Conservation (phyloP, 2,329 filamentous ascomycete genomes). For the Dactylella cylindrospora region DNA sequence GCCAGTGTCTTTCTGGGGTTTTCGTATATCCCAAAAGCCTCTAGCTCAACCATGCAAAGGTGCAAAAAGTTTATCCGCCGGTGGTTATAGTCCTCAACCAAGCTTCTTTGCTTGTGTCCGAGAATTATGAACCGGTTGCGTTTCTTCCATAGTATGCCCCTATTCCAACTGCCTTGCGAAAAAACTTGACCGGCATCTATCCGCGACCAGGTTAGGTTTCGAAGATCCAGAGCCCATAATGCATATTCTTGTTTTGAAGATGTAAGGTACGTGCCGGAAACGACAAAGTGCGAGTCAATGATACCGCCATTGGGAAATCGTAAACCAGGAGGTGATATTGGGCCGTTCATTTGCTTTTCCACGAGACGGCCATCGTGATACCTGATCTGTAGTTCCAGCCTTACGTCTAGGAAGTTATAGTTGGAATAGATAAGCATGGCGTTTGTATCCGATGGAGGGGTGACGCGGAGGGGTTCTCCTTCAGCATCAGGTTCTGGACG, state of each 20-base stretch:
- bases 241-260: slow-evolving; percentile 98
- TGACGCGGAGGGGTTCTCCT: slow-evolving; percentile 47
- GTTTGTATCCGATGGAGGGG: slow-evolving; percentile 43
- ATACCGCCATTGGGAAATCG: slow-evolving; percentile 95
- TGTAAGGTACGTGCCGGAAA: slow-evolving; percentile 94
- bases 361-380: slow-evolving; percentile 77
- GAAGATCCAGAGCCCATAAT: slow-evolving; percentile 88
- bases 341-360: slow-evolving; percentile 85
- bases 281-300: slow-evolving; percentile 93
- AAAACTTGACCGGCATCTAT: slow-evolving; percentile 96
- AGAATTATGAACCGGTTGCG: slow-evolving; percentile 94
- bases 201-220: slow-evolving; percentile 85
- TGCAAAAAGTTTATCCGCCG: slow-evolving; percentile 96
- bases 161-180: slow-evolving; percentile 96
- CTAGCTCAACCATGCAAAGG: slow-evolving; percentile 92
- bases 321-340: slow-evolving; percentile 84
- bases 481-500: slow-evolving; percentile 52
- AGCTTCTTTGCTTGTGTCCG: slow-evolving; percentile 85
- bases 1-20: slow-evolving; percentile 66
- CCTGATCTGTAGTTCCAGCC: slow-evolving; percentile 87
- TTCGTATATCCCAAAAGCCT: slow-evolving; percentile 95
- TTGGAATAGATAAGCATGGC: slow-evolving; percentile 97
- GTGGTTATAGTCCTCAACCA: slow-evolving; percentile 98
- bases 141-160: slow-evolving; percentile 87
- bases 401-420: slow-evolving; percentile 97